Evolutionary conservation across 2,329 filamentous ascomycete species (phyloP).

Genomic region (Fusarium hainanense): DNA sequence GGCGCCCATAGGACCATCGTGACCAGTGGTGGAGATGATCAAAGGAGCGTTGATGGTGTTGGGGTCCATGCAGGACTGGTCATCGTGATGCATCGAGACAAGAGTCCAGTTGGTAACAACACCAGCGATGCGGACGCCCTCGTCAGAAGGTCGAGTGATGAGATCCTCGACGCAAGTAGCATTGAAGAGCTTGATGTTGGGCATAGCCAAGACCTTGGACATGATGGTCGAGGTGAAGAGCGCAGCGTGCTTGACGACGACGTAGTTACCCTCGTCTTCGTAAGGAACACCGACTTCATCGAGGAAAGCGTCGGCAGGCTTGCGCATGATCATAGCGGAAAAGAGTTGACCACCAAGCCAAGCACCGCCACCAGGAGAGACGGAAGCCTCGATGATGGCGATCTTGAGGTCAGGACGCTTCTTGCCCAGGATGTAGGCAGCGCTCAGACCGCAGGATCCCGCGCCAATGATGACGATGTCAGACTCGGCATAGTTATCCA

Average conservation of each 20-base stretch:
- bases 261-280: constrained; percentile 88
- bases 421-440: constrained; percentile 85
- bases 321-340: constrained; percentile 94
- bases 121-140: constrained; percentile 77
- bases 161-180: constrained; percentile 92
- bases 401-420: constrained; percentile 91
- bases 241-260: constrained; percentile 93
- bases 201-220: constrained; percentile 83
- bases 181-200: constrained; percentile 97
- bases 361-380: constrained; percentile 87
- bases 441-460: constrained; percentile 86
- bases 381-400: constrained; percentile 87
- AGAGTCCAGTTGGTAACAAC: constrained; percentile 98
- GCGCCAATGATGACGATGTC: constrained; percentile 95
- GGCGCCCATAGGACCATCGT: constrained; percentile 90
- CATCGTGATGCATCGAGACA: constrained; percentile 86
- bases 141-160: constrained; percentile 77
- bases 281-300: constrained; percentile 83
- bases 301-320: constrained; percentile 88
- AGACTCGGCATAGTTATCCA: constrained; percentile 89
- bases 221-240: constrained; percentile 91
- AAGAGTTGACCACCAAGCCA: constrained; percentile 96
- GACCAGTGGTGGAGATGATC: constrained; percentile 89
- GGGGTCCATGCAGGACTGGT: constrained; percentile 96
- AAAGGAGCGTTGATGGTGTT: constrained; percentile 96